Conservation (phyloP, 225 moss, liverwort and hornwort genomes). For the Neckera pumila region DNA sequence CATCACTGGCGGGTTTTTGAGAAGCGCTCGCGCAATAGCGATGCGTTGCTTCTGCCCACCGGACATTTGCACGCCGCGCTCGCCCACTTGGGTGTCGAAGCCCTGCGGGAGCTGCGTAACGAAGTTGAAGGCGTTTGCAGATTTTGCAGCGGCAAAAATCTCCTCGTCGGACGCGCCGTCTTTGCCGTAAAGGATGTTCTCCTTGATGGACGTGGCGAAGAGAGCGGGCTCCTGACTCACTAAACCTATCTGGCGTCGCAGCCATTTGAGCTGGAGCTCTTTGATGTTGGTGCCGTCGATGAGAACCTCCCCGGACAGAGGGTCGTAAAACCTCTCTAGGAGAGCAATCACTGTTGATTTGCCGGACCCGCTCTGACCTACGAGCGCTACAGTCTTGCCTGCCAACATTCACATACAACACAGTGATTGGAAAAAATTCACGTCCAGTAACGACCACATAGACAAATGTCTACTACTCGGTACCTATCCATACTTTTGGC, state of each 20-base stretch:
- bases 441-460: neutral
- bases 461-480: neutral
- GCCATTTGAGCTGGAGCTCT: constrained; percentile 53
- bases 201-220: constrained; percentile 45
- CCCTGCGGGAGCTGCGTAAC: constrained; percentile 40
- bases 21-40: constrained; percentile 71
- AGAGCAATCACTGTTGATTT: constrained; percentile 35
- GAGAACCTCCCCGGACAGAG: constrained; percentile 45
- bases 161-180: constrained; percentile 57
- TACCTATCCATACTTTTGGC: neutral
- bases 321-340: constrained; percentile 39
- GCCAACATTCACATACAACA: neutral
- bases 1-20: constrained; percentile 75
- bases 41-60: constrained; percentile 91
- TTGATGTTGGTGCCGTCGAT: constrained; percentile 65
- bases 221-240: constrained; percentile 74
- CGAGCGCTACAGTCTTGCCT: constrained; percentile 58
- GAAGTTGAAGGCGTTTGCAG: constrained; percentile 71
- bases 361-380: constrained; percentile 38
- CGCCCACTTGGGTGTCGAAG: constrained; percentile 83
- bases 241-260: constrained; percentile 65
- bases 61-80: constrained; percentile 81
- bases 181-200: constrained; percentile 61
- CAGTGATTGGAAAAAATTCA: neutral
- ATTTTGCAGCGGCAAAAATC: constrained; percentile 47